Conservation (phyloP, 2,329 filamentous ascomycete genomes). For the Colletotrichum tamarilloi region DNA sequence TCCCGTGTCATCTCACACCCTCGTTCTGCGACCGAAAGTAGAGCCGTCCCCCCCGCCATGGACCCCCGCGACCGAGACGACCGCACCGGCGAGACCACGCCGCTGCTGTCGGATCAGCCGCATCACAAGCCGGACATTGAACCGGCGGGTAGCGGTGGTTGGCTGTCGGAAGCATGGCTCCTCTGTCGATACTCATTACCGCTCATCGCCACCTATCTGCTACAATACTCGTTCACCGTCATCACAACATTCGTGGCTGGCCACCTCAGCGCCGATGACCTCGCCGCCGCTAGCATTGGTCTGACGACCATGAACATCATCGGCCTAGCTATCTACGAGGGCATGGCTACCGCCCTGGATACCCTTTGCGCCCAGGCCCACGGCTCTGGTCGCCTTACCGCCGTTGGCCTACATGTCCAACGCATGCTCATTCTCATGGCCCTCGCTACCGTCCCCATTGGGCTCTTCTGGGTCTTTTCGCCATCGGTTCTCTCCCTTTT, state of each 20-base stretch:
- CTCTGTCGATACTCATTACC: conserved; percentile 54
- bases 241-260: conserved; percentile 64
- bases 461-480: conserved; percentile 59
- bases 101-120: conserved; percentile 30
- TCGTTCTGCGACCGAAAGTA: background rate
- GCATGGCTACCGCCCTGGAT: conserved; percentile 62
- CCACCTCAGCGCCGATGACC: conserved; percentile 61
- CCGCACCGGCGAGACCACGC: conserved; percentile 28
- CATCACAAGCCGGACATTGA: conserved; percentile 20
- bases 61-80: conserved; percentile 13
- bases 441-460: conserved; percentile 59
- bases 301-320: conserved; percentile 66
- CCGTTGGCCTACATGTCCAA: conserved; percentile 64
- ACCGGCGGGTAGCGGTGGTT: conserved; percentile 12
- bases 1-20: background rate
- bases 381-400: conserved; percentile 57
- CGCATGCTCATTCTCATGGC: conserved; percentile 63
- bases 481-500: conserved; percentile 56
- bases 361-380: conserved; percentile 64
- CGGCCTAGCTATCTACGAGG: conserved; percentile 61
- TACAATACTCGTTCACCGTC: conserved; percentile 61
- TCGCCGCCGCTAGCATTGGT: conserved; percentile 63
- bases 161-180: conserved; percentile 28
- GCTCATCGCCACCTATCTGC: conserved; percentile 62
- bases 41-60: conserved; percentile 15